Evolutionary conservation across 148 eudicot genomes (phyloP).

Genomic region (Hydrangea macrophylla): DNA sequence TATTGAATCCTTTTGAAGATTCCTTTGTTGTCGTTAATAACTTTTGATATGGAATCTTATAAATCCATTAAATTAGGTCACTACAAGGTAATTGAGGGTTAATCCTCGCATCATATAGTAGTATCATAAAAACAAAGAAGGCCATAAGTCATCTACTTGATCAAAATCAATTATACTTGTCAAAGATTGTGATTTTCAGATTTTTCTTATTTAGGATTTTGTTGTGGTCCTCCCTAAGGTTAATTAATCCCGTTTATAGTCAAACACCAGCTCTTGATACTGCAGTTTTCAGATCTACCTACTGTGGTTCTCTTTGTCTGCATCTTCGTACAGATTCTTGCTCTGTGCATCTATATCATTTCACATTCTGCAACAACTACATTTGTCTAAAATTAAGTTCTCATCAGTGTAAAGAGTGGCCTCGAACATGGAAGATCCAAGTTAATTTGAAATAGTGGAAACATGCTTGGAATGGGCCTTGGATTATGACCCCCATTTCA

Average conservation of each 20-base stretch:
- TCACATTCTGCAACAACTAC: not conserved
- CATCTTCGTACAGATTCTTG: not conserved
- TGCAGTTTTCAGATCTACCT: not conserved
- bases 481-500: conserved; percentile 4
- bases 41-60: not conserved
- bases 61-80: not conserved
- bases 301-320: not conserved
- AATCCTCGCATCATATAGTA: not conserved
- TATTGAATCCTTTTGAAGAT: not conserved
- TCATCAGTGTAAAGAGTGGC: conserved; percentile 3
- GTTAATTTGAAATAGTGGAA: not conserved
- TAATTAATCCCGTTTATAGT: not conserved
- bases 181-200: not conserved
- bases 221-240: not conserved
- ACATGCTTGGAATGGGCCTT: not conserved
- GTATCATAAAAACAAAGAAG: not conserved
- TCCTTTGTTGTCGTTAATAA: not conserved
- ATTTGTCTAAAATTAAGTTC: not conserved
- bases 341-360: not conserved
- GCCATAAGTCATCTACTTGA: not conserved
- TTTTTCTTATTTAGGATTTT: not conserved
- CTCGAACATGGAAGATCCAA: not conserved
- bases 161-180: not conserved
- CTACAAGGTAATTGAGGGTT: not conserved
- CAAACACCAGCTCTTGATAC: not conserved